Conservation (phyloP, 2,329 filamentous ascomycete species). For the Penicillium verrucosum region DNA sequence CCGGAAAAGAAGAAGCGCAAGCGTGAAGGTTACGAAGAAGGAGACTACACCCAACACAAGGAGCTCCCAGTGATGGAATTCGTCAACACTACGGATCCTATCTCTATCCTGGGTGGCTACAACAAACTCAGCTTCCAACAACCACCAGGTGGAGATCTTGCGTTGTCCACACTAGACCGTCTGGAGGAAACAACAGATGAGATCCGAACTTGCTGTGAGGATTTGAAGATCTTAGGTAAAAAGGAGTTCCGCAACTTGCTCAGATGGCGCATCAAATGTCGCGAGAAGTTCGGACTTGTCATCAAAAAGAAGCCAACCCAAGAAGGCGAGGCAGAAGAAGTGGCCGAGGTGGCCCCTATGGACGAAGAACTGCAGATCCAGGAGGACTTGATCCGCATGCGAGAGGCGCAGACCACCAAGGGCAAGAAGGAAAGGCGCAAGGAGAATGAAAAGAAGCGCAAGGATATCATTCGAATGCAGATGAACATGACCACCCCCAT, state of each 20-base stretch:
- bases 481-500: conserved; percentile 94
- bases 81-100: conserved; percentile 88
- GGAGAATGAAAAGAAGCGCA: conserved; percentile 92
- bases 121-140: conserved; percentile 84
- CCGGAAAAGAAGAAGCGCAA: conserved; percentile 97
- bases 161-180: conserved; percentile 78
- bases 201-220: conserved; percentile 71
- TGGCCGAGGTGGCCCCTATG: conserved; percentile 82
- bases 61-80: conserved; percentile 86
- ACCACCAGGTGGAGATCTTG: conserved; percentile 75
- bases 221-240: conserved; percentile 84
- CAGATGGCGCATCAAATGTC: conserved; percentile 82
- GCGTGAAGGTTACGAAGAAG: conserved; percentile 95
- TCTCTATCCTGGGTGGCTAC: conserved; percentile 80
- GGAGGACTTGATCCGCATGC: conserved; percentile 77
- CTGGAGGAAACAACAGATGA: conserved; percentile 83
- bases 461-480: conserved; percentile 93
- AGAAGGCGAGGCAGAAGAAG: conserved; percentile 62
- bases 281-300: conserved; percentile 85
- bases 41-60: conserved; percentile 89
- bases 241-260: conserved; percentile 92
- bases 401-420: conserved; percentile 70
- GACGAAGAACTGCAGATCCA: conserved; percentile 91
- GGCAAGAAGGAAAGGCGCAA: conserved; percentile 80
- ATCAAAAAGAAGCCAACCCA: conserved; percentile 63